Base-by-base conservation (phyloP, 163 green algal species). In the Prototheca wickerhamii region DNA sequence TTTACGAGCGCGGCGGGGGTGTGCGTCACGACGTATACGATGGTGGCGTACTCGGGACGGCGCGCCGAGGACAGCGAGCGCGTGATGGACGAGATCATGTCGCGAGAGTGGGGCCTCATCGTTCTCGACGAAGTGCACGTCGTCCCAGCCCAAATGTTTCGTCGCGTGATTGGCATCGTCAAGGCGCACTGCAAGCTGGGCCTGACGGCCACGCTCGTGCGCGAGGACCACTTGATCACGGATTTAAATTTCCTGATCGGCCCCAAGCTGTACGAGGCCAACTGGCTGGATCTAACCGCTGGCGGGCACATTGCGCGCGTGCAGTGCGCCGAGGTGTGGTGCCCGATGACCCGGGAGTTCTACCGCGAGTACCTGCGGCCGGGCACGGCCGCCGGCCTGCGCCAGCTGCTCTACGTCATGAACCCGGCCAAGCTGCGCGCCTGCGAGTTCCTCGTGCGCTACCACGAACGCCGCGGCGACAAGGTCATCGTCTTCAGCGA, bases 201-300 rank as follows among this genome's bases (percentile, higher is more conserved):
- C 15, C 76, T 98, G 59, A 98, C 92, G 2, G 91, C 93, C 32
- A 99, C 93, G 2, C 81, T 99, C 56, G 91, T 99, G 33, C 81
- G 93, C 3, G 93, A 99, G 82, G 93, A 99, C 73, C 83, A 93
- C 63, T 83, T 84, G 32, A 98, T 99, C 67, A 75, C 73, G 0
- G 91, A 99, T 76, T 88, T 99, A 50, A 98, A 98, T 79, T 99
- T 98, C 75, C 84, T 99, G 17, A 99, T 99, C 55, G 92, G 93
- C 18, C 93, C 92, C 61, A 99, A 99, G 82, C 83, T 99, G 69
- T 99, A 97, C 66, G 93, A 99, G 76, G 93, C 93, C 69, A 98
- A 99, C 78, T 99, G 93, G 93, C 82, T 98, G 65, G 93, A 99
- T 83, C 79, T 99, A 43, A 93, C 91, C 15, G 72, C 79, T 1